phyloP scores from a whole-genome alignment of 441 rosid genomes.

The Gossypium lobatum region DNA sequence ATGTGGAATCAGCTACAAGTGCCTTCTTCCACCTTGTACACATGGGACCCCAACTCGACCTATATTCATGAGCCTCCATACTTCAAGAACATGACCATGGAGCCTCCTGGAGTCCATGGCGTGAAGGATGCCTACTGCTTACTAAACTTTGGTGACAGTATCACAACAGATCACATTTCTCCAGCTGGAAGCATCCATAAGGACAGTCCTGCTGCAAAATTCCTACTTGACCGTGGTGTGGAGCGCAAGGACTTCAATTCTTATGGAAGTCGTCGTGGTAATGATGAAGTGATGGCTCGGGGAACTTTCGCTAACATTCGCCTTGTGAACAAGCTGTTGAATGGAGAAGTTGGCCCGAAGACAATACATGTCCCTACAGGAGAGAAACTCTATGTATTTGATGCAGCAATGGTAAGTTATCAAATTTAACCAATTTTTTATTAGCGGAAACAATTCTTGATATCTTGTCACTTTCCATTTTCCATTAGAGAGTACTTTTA shows the following conservation, averaged over 20 bases:
- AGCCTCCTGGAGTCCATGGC: conserved; percentile 84
- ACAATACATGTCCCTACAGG: conserved; percentile 90
- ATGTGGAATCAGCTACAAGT: conserved; percentile 88
- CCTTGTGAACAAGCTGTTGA: conserved; percentile 86
- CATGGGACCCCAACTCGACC: conserved; percentile 90
- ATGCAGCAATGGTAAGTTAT: conserved; percentile 74
- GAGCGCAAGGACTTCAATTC: conserved; percentile 87
- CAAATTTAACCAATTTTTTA: neutral
- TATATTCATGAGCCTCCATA: conserved; percentile 98
- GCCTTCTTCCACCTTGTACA: conserved; percentile 51
- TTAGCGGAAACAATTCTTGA: neutral
- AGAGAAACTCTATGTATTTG: conserved; percentile 88
- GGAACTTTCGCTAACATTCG: conserved; percentile 98
- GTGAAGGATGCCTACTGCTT: conserved; percentile 97
- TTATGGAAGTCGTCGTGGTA: conserved; percentile 97
- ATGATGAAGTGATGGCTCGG: conserved; percentile 95
- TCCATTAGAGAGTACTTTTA: neutral
- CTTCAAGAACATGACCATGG: conserved; percentile 89
- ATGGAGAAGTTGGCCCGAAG: conserved; percentile 93
- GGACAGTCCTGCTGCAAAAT: conserved; percentile 95
- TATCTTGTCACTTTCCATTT: neutral
- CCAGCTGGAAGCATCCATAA: conserved; percentile 98
- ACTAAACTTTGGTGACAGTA: conserved; percentile 93
- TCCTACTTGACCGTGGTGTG: conserved; percentile 77
- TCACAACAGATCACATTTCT: conserved; percentile 96